Evolutionary conservation across 1,139 yeast genomes (phyloP), one percentile per base, ranked within the genome.

Genomic region (Blastobotrys proliferans): DNA sequence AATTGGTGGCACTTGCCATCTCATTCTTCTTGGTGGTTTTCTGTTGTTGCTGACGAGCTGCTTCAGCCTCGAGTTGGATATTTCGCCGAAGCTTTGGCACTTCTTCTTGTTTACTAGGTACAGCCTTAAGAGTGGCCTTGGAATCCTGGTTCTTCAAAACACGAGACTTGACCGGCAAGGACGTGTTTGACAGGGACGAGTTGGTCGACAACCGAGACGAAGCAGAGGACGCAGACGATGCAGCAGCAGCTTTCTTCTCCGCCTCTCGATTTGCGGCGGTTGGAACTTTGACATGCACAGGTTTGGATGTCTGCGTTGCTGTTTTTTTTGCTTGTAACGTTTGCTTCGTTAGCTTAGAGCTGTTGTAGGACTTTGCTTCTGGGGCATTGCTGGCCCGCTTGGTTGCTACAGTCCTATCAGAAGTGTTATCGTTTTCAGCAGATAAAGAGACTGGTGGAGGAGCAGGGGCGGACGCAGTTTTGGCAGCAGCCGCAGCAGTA

Each of bases 181-280:
- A 25, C 18, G 41, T 36, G 24, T 26, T 40, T 3, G 46, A 26
- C n/a, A 38, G 25, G 11, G 30, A 6, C 16, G 29, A 14, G 13
- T 31, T 26, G 13, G n/a, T 29, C 26, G 41, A 21, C 18, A 31
- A 27, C 16, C 29, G 31, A 13, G 28, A n/a, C n/a, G n/a, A n/a
- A n/a, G n/a, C n/a, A 13, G 35, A 31, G 3, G 19, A 8, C 26
- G 26, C 8, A 22, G 8, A 8, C 26, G 26, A 22, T 22, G 11
- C 8, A 8, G 10, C 13, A 17, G 22, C 13, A 2, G 38, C 40
- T 5, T 35, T 28, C 33, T 44, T 37, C 9, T 44, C 26, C 11
- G 33, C 28, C 16, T 44, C 44, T 26, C 36, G 19, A 29, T 40
- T 43, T 3, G 46, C 46, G 11, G 44, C 44, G 17, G 44, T 46